Base-by-base conservation (phyloP, 108 stramenopile species). In the Epithemia pelagica region DNA sequence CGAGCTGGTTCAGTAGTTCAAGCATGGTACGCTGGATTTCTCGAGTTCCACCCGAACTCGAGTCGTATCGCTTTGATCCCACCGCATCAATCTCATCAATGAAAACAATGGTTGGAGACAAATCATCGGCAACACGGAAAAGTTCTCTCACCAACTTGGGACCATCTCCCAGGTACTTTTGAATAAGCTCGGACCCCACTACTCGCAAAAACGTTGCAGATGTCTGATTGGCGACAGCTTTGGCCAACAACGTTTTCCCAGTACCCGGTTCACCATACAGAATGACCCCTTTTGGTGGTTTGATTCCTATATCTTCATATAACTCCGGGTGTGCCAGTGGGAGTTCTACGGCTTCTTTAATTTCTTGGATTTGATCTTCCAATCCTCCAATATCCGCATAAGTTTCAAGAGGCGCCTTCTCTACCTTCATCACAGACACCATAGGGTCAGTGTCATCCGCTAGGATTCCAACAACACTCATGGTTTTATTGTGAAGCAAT, bases 21-120 rank as follows among this genome's bases (percentile, higher is more conserved):
- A 99, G 84, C 99, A 99, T 99, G 28, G 99, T 99, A 60, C 99
- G 94, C 77, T 99, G 99, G 72, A 99, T 98, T 70, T 99, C 99
- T 24, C 90, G 71, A 25, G 96, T 97, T 22, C 99, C 99, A 23
- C 96, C 96, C 25, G 86, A 91, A 73, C 78, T 82, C 46, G 88
- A 94, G 59, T 98, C 97, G 83, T 98, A 99, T 15, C 99, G 93
- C 85, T 99, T 99, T 58, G 80, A 82, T 28, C 99, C 99, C 21
- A 99, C 95, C 10, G 99, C 99, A 80, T 99, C 99, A 73, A 99
- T 96, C 68, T 99, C 99, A 75, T 99, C 99, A 77, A 99, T 99
- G 80, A 99, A 99, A 54, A 99, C 96, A 74, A 99, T 94, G 28
- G 97, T 95, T 19, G 97, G 97, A 54, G 88, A 80, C 53, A 92